Conservation (phyloP, 169 alveolate species). For the Babesia bigemina region DNA sequence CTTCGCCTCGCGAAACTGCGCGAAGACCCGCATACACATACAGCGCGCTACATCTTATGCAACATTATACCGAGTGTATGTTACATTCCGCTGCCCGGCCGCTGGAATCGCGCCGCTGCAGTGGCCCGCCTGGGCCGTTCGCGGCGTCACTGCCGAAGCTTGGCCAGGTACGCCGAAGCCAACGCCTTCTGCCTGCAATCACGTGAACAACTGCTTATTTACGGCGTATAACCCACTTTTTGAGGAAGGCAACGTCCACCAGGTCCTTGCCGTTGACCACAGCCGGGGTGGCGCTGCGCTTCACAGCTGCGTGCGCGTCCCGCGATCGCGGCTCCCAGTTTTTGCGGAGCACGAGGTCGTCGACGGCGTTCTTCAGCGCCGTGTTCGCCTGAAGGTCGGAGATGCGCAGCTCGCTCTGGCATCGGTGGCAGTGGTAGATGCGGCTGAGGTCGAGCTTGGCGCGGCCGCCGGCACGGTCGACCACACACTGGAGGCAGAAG, state of each 20-base stretch:
- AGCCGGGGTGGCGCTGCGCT: background rate
- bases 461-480: constrained; percentile 43
- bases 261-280: background rate
- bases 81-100: no score
- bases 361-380: constrained; percentile 55
- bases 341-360: constrained; percentile 38
- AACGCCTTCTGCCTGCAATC: constrained; percentile 12
- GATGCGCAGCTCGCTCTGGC: constrained; percentile 20
- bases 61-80: no score
- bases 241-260: constrained; percentile 3
- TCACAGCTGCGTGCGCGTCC: background rate
- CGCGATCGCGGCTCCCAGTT: background rate
- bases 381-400: constrained; percentile 60
- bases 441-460: constrained; percentile 36
- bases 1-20: no score
- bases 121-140: no score
- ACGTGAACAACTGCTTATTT: background rate
- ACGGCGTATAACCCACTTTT: background rate
- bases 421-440: constrained; percentile 56
- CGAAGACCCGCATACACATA: no score
- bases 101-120: no score
- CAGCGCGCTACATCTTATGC: no score
- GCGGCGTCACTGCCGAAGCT: background rate
- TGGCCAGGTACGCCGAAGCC: background rate
- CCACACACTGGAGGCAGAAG: constrained; percentile 77